Conservation (phyloP, 257 asterid species). For the Nicotiana paniculata region DNA sequence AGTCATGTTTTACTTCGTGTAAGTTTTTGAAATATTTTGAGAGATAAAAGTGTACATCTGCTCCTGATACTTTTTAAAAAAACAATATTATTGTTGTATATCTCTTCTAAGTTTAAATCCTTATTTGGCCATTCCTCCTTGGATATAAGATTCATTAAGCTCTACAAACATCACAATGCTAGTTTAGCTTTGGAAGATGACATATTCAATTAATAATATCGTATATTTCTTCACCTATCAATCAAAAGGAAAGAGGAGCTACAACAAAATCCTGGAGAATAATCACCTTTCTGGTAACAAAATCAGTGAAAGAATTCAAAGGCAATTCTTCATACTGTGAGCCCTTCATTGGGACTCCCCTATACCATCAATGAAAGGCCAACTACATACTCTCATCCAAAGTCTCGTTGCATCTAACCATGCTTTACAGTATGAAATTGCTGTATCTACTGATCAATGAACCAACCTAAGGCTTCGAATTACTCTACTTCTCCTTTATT, state of each 20-base stretch:
- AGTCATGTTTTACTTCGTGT: neutral
- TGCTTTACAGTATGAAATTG: neutral
- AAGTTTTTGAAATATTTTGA: neutral
- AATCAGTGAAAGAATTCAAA: neutral
- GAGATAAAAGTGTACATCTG: neutral
- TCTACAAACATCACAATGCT: neutral
- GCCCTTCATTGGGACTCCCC: neutral
- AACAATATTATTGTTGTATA: neutral
- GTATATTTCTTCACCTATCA: neutral
- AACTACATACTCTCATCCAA: neutral
- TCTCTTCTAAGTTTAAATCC: neutral
- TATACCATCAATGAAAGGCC: neutral
- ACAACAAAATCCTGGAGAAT: neutral
- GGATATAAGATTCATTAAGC: neutral
- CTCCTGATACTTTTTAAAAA: neutral
- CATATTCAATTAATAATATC: neutral
- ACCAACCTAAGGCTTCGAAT: neutral
- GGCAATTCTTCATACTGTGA: neutral
- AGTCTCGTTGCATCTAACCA: neutral
- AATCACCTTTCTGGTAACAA: neutral
- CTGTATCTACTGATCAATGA: neutral
- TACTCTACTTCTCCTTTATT: neutral
- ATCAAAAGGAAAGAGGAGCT: neutral
- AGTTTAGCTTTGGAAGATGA: neutral
- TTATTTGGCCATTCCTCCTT: neutral